Percentiles rank a stretch among this genome's conserved stretches.
Conservation (phyloP, 2,329 filamentous ascomycete genomes). For the Xylariaceae sp. region DNA sequence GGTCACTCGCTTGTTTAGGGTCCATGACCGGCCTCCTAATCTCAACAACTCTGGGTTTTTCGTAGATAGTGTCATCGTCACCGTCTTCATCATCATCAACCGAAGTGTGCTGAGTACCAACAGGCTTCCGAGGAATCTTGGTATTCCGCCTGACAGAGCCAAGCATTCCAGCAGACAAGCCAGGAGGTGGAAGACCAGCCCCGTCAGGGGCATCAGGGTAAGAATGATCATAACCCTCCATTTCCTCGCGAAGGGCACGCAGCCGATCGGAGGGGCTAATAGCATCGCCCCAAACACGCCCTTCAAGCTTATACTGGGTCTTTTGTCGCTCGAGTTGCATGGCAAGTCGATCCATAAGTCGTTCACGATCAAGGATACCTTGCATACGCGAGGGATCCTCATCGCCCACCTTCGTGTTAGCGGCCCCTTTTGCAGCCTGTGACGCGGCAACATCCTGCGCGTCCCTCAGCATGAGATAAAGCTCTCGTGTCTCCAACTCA, state of each 20-base stretch:
- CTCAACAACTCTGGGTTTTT: constrained; percentile 75
- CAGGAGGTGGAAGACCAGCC: constrained; percentile 48
- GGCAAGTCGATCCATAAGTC: constrained; percentile 86
- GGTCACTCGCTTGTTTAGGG: constrained; percentile 61
- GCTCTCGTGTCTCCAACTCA: constrained; percentile 89
- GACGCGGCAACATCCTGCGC: constrained; percentile 94
- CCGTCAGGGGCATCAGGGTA: constrained; percentile 39
- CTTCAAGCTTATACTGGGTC: constrained; percentile 95
- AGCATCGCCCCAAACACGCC: constrained; percentile 78
- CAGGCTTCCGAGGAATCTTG: constrained; percentile 50
- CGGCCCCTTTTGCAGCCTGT: constrained; percentile 58
- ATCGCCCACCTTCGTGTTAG: constrained; percentile 49
- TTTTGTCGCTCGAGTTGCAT: constrained; percentile 95
- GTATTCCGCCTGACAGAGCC: constrained; percentile 63
- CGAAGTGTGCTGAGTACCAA: constrained; percentile 35
- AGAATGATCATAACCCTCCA: constrained; percentile 59
- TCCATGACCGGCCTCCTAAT: constrained; percentile 65
- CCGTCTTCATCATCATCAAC: constrained; percentile 39
- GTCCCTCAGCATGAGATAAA: constrained; percentile 97
- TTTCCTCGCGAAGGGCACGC: constrained; percentile 85
- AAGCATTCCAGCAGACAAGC: constrained; percentile 68
- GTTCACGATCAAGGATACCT: constrained; percentile 88
- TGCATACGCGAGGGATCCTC: constrained; percentile 73
- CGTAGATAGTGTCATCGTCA: constrained; percentile 62
- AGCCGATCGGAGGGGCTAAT: constrained; percentile 86